Evolutionary conservation across 495 filamentous ascomycete species (phyloP).

Genomic region (Penicillium paradoxum): DNA sequence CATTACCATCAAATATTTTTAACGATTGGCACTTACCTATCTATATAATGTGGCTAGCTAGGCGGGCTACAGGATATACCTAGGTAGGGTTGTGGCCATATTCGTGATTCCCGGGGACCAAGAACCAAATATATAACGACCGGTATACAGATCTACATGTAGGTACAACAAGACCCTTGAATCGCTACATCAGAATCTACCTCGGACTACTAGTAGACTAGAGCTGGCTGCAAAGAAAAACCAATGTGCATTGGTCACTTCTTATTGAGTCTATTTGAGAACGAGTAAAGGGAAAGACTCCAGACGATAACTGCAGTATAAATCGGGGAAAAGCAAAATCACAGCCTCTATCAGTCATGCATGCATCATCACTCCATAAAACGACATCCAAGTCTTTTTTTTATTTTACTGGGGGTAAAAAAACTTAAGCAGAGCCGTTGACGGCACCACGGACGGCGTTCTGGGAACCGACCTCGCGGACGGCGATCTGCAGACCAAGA

Average conservation of each 20-base stretch:
- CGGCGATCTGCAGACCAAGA: slow-evolving; percentile 69
- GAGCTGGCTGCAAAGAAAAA: slow-evolving; percentile 2
- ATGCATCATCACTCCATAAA: slow-evolving; percentile 34
- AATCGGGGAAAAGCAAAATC: slow-evolving; percentile 18
- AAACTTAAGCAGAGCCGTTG: slow-evolving; percentile 39
- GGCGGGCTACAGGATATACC: no score
- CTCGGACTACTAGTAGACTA: not conserved
- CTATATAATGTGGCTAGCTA: no score
- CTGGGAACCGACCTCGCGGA: slow-evolving; percentile 80
- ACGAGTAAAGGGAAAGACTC: slow-evolving; percentile 18
- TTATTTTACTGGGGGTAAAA: not conserved
- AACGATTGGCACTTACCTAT: no score
- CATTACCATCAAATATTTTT: no score
- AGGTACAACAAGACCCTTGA: not conserved
- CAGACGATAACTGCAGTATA: slow-evolving; percentile 16
- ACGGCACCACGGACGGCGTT: slow-evolving; percentile 74
- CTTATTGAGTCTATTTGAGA: slow-evolving; percentile 19
- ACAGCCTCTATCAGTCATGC: slow-evolving; percentile 32
- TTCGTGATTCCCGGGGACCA: no score
- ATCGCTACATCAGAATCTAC: not conserved
- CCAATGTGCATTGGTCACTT: slow-evolving; percentile 18
- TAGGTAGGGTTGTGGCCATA: no score
- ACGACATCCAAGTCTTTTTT: slow-evolving; percentile 21
- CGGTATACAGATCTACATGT: no score
- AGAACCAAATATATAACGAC: no score